Evolutionary conservation across 805 yeast species (phyloP), one percentile per base, ranked within the genome.

Genomic region (Candida ulmi): DNA sequence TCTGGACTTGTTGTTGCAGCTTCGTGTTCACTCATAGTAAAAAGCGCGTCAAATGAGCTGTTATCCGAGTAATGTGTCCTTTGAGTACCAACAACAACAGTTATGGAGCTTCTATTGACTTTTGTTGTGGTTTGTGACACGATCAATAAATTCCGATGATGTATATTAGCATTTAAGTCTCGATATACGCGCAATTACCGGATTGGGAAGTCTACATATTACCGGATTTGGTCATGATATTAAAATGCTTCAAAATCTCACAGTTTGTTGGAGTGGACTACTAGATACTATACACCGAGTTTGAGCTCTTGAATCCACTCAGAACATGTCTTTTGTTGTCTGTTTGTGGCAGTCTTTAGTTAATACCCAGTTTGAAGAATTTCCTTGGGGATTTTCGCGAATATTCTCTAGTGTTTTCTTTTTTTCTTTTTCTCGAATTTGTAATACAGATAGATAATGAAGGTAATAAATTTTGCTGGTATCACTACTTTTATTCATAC

Each of bases 201-300:
- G 19, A 46, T 43, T 19, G n/a, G 51, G 52, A 39, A 48, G 41
- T 46, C 44, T 12, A 36, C 29, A 19, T 13, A 37, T 43, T 43
- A 17, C 47, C 51, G 24, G 17, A 39, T 46, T 46, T 38, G 48
- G 48, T 26, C 26, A 12, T 11, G 5, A 8, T 28, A 5, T 29
- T 12, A 11, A 33, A 9, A 17, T 28, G 18, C 11, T 25, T 24
- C 12, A 12, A 17, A 24, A 8, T n/a, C 5, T 17, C 3, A 12
- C 8, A 13, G 12, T 5, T n/a, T 11, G 17, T 9, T 5, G 21
- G 5, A 5, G 18, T 12, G n/a, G n/a, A 5, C 5, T 11, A 8
- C n/a, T 9, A 13, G 11, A 26, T 11, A 8, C 15, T 6, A 5
- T 26, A 26, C 5, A 26, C 25, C 25, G 11, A 23, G 25, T 23